Evolutionary conservation across 2,329 filamentous ascomycete species (phyloP), one percentile per base, ranked within the genome.

Genomic region (Botryotinia narcissicola): DNA sequence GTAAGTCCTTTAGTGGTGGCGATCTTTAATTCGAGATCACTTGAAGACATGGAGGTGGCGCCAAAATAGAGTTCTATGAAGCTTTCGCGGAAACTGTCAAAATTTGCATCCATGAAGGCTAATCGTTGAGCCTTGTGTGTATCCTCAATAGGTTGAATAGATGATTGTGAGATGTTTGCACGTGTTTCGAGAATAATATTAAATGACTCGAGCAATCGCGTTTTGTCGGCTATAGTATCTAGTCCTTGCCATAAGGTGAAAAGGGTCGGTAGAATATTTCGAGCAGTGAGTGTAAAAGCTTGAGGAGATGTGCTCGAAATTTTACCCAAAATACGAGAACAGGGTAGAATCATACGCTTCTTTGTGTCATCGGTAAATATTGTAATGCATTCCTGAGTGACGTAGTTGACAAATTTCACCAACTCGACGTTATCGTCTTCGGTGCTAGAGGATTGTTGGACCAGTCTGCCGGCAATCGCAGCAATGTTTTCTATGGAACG

Each of bases 161-260:
- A 54, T 22, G 67, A 54, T 57, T 73, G 29, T 46, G 51, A 54
- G 37, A 75, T 60, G 32, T 75, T 73, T 22, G 77, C 62, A 35
- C 76, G 74, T 63, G 79, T 77, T 61, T 78, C 74, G 1, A 81
- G 64, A 57, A 81, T 74, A 8, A 74, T 29, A 51, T 80, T 81
- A n/a, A 80, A 77, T 25, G 80, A 76, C 25, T 73, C 75, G 12
- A 81, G 60, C 3, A 80, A 54, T 4, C 76, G 74, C 35, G 77
- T 77, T 40, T 42, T 73, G 18, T 73, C 72, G 25, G 44, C n/a
- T 14, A 37, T 40, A 37, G 60, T 71, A 59, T 61, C 44, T 20
- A 73, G 25, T 44, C 44, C 29, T 20, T 71, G 66, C 66, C 66
- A 73, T n/a, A 73, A 29, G 25, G 67, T 63, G 7, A 73, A 73